Evolutionary conservation across 225 moss, liverwort and hornwort genomes (phyloP), one percentile per base, ranked within the genome.

Genomic region (Sphagnum contortum): DNA sequence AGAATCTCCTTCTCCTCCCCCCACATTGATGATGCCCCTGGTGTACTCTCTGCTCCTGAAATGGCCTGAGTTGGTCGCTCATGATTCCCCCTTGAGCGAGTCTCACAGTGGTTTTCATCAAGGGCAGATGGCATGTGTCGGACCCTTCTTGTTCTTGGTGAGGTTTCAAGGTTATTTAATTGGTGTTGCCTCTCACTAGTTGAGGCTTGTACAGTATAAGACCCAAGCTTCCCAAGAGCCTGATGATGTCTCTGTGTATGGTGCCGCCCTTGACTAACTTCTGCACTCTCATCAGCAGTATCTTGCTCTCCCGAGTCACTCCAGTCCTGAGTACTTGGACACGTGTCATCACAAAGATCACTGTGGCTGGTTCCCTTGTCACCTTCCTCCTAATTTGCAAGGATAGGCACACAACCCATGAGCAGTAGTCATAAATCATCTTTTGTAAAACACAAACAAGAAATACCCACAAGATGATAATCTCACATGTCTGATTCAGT

Each of bases 301-400:
- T 77, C 80, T 29, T 29, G 29, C 12, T 71, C 79, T 44, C 77
- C 81, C 50, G 70, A 47, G 53, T 62, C 11, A 73, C 57, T 72
- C 80, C 71, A 62, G 79, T 77, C 72, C 63, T 62, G 62, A 57
- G 57, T 50, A 9, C 72, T 74, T 54, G 66, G 65, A 69, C 66
- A 74, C 13, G 66, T 62, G n/a, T 78, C 75, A 64, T 80, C 80
- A 62, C 69, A 81, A 47, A 71, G 80, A 65, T 86, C 82, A 72
- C 81, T 89, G 62, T 80, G 71, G 60, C 87, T 91, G 69, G 87
- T 83, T 57, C 78, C 84, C 72, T 87, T 79, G 12, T 76, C 81
- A 50, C 71, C 81, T 67, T 75, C 80, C 8, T 65, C 82, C 63
- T 72, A 68, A 69, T 83, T 52, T n/a, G 46, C 63, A 69, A 29